These are phyloP conservation scores for Neurospora sp. DNA, from an alignment of 495 filamentous ascomycete species.

Conservation along the genomic window DNA sequence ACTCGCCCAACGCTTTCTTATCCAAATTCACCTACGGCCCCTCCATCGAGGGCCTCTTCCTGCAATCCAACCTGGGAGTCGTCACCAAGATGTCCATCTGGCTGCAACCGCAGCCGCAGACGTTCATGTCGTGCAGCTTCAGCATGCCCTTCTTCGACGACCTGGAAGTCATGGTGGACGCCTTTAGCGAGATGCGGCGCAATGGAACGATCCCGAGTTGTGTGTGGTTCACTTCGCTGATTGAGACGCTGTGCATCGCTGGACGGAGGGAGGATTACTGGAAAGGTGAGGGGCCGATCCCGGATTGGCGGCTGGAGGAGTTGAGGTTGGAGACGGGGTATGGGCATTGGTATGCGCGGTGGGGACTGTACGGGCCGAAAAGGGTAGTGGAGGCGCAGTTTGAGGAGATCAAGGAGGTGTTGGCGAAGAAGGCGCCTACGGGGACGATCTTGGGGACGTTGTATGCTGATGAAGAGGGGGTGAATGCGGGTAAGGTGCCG, in stretches of 20 bases:
- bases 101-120: slow-evolving; percentile 37
- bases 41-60: slow-evolving; percentile 38
- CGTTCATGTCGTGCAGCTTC: slow-evolving; percentile 40
- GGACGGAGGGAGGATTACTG: slow-evolving; percentile 36
- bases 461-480: slow-evolving; percentile 27
- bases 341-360: slow-evolving; percentile 38
- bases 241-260: slow-evolving; percentile 38
- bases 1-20: slow-evolving; percentile 30
- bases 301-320: slow-evolving; percentile 34
- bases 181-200: slow-evolving; percentile 28
- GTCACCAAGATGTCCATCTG: slow-evolving; percentile 41
- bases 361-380: slow-evolving; percentile 36
- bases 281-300: slow-evolving; percentile 34
- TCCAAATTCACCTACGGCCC: slow-evolving; percentile 41
- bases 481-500: slow-evolving; percentile 29
- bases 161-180: slow-evolving; percentile 31
- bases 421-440: slow-evolving; percentile 22
- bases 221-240: slow-evolving; percentile 36
- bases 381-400: slow-evolving; percentile 36
- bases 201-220: slow-evolving; percentile 27
- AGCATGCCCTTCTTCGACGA: slow-evolving; percentile 38
- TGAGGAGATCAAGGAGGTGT: slow-evolving; percentile 31
- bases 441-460: slow-evolving; percentile 27
- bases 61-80: slow-evolving; percentile 39
- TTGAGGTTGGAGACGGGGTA: slow-evolving; percentile 31